Base-by-base conservation (phyloP, 352 stramenopile species). In the Globisporangium radiosum region DNA sequence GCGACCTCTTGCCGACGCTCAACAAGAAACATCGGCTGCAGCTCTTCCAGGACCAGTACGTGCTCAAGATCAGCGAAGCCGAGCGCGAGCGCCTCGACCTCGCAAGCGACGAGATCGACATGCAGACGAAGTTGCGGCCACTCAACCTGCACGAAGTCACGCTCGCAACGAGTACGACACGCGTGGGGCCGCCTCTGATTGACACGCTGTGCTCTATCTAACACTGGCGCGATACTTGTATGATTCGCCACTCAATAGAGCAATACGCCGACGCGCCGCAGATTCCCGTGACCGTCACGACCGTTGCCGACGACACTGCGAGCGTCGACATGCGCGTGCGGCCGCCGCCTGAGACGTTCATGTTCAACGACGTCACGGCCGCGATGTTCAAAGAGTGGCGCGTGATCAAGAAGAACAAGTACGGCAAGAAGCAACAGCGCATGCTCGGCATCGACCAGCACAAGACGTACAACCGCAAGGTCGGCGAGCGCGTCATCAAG, bases 321-420 rank as follows among this genome's bases (percentile, higher is more conserved):
- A 87, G 81, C 56, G 54, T 89, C 52, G 77, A 92, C 56, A 84
- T 74, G 40, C 81, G 84, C 39, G 68, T 74, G 11, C 85, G 85
- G 19, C 85, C 85, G 10, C 83, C 81, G 38, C 85, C 85, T 1
- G 82, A 92, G 60, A 95, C 85, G 40, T 95, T 95, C 67, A 95
- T 95, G 86, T 95, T 93, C 59, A 95, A 95, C 69, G 86, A 95
- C 66, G 84, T 95, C 54, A 95, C 84, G 19, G 86, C 84, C 3
- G 86, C 80, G 5, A 94, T 93, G 83, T 95, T 93, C 69, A 94
- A 95, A 65, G 86, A 95, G 63, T 95, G 86, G 86, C 86, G 87
- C 40, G 78, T 95, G 45, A 90, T 92, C 60, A 95, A 95, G 71
- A 95, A 93, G 64, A 95, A 95, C 76, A 95, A 95, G 64, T 95